A percentile compares a stretch with the other conserved stretches of the same genome.
phyloP scores from a whole-genome alignment of 2,329 filamentous ascomycete species.

The Monilinia aucupariae region DNA sequence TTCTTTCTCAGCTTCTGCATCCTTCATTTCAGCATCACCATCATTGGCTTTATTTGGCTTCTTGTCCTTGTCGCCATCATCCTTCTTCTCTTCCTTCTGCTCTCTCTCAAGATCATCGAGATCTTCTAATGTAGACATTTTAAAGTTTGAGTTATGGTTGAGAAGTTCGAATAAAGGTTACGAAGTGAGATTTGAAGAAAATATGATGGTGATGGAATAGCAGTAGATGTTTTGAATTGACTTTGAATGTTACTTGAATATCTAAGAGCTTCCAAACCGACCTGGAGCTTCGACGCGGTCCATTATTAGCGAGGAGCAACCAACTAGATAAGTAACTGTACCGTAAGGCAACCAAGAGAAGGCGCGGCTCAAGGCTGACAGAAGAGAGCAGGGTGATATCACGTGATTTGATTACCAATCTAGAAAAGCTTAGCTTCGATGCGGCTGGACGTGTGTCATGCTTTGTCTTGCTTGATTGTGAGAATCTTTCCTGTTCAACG shows the following conservation, averaged over 20 bases:
- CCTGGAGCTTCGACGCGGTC: slow-evolving; percentile 25
- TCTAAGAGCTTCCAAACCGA: slow-evolving; percentile 22
- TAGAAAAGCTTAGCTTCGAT: not conserved
- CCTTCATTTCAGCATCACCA: slow-evolving; percentile 89
- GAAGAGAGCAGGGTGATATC: not conserved
- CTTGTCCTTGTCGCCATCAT: slow-evolving; percentile 50
- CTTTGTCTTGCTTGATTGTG: slow-evolving; percentile 1
- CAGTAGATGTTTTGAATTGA: slow-evolving; percentile 5
- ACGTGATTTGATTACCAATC: not conserved
- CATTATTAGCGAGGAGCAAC: slow-evolving; percentile 14
- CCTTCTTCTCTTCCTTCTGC: slow-evolving; percentile 58
- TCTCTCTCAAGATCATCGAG: slow-evolving; percentile 69
- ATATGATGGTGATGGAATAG: slow-evolving; percentile 10
- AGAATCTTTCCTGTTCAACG: slow-evolving; percentile 21
- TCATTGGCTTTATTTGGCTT: slow-evolving; percentile 47
- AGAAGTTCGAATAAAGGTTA: not conserved
- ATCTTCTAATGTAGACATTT: slow-evolving; percentile 72
- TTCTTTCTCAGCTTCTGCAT: slow-evolving; percentile 66
- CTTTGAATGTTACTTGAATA: slow-evolving; percentile 20
- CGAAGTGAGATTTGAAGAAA: not conserved
- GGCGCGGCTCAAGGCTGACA: slow-evolving; percentile 16
- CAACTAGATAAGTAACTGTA: not conserved
- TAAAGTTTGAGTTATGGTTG: slow-evolving; percentile 27
- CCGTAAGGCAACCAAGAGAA: slow-evolving; percentile 17
- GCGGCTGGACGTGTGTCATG: slow-evolving; percentile 14